Base-by-base conservation (phyloP, 352 stramenopile genomes). In the Phytophthora nicotianae region DNA sequence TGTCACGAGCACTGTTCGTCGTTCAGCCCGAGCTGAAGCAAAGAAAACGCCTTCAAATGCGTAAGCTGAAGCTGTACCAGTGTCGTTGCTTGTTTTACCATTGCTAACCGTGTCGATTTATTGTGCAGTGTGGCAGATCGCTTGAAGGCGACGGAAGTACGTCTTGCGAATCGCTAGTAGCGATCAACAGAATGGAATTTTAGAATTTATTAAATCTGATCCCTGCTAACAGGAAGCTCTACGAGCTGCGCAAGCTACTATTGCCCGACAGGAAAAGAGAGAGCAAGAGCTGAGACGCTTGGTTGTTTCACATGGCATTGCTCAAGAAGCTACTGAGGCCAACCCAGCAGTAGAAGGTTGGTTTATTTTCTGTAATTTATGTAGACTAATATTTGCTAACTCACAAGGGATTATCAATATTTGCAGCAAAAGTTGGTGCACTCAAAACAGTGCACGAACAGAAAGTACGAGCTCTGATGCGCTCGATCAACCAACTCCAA, bases 381-480 rank as follows among this genome's bases (percentile, higher is more conserved):
- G n/a, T n/a, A 6, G 9, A 33, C 13, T 3, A 59, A 26, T 40
- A 38, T 41, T 35, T 23, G 32, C 24, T 26, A 51, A 52, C 14
- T 40, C 9, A n/a, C 38, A 21, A 8, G 20, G 9, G 17, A 16
- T 48, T 37, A 7, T 4, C 5, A 21, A 14, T 33, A 0, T 46
- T 2, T 55, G 26, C 46, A 90, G 83, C 74, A 38, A 89, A 92
- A 58, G 56, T 88, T 29, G 62, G 83, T n/a, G 81, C 83, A 11
- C 75, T 90, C 23, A 91, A 89, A 70, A 74, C 69, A 14, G 68
- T 81, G 24, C 81, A 93, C 35, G 77, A 88, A 37, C 75, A 81
- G 50, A 91, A 91, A 68, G 84, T 93, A n/a, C 79, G 83, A n/a
- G 74, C 75, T 24, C 57, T 97, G 16, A 94, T 97, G 89, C 86